Base-by-base conservation (phyloP, 257 asterid species). In the Solanum verrucosum region DNA sequence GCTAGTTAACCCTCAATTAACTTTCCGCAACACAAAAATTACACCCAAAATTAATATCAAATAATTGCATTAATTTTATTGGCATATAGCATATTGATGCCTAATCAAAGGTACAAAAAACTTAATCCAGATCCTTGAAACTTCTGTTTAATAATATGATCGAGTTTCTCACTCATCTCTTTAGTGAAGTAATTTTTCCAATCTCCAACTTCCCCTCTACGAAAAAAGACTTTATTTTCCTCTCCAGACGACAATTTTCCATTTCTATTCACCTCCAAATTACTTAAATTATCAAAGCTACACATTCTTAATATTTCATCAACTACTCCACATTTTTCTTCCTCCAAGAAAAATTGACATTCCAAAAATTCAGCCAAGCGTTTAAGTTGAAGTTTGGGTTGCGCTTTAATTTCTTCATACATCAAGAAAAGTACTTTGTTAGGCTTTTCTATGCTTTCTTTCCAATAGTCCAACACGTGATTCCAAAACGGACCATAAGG, bases 221-320 rank as follows among this genome's bases (percentile, higher is more conserved):
- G 27, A 40, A 88, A 88, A 11, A 72, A 72, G 0, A 12, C 33
- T 2, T 59, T 84, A 14, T 35, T 56, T 18, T 49, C 60, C 37
- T 25, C 70, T 31, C 88, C 88, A 29, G n/a, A 27, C 20, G 86
- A 52, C n/a, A 38, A 31, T 33, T 84, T 84, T 14, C 72, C 88
- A 37, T 60, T 88, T 65, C 23, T 88, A n/a, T 88, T 88, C 25
- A 88, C 88, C 68, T 88, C 79, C 60, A 88, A 35, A 12, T 59
- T 72, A 34, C 60, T 84, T 85, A 74, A 84, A 35, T 71, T 84
- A 20, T 60, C 72, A 59, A 88, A 88, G 42, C 82, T 83, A 23
- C 87, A 87, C 56, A 87, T 21, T 21, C 5, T 46, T 29, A 46
- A 6, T 34, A 87, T 87, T 81, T 68, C 89, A 21, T 87, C 74